Percentiles rank a stretch among this genome's conserved stretches.
phyloP scores from a whole-genome alignment of 208 protist species.

The Angomonas ambiguus region DNA sequence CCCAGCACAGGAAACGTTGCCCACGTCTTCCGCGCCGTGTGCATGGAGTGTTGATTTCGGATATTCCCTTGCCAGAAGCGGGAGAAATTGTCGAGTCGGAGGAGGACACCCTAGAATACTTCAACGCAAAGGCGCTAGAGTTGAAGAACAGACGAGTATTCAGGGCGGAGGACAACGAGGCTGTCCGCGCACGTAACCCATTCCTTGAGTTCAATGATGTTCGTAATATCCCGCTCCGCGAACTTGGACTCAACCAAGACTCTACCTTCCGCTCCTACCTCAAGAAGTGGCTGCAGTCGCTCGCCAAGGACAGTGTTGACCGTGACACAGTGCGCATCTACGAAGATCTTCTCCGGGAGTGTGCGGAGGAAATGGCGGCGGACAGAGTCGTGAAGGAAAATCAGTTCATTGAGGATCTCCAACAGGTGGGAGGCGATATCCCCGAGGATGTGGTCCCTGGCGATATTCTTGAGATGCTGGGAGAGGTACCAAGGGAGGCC shows the following conservation, averaged over 20 bases:
- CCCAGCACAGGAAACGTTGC: conserved; percentile 12
- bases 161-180: conserved; percentile 48
- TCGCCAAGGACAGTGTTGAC: conserved; percentile 43
- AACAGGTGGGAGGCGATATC: conserved; percentile 9
- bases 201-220: conserved; percentile 66
- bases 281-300: conserved; percentile 29
- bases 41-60: conserved; percentile 36
- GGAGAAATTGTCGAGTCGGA: conserved; percentile 20
- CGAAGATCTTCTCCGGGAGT: conserved; percentile 58
- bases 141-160: conserved; percentile 28
- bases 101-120: conserved; percentile 15
- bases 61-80: conserved; percentile 22
- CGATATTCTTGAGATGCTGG: not conserved
- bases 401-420: conserved; percentile 9
- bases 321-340: conserved; percentile 50
- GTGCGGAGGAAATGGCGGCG: conserved; percentile 29
- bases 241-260: conserved; percentile 33
- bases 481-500: not conserved
- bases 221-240: conserved; percentile 38
- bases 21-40: conserved; percentile 28
- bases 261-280: conserved; percentile 28
- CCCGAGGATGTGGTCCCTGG: not conserved
- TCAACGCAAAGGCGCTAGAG: conserved; percentile 5
- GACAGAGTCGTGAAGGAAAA: conserved; percentile 14
- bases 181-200: conserved; percentile 56